A percentile compares a stretch with the other conserved stretches of the same genome.
Evolutionary conservation across 352 stramenopile species (phyloP).

Genomic region (Globisporangium nodosum): DNA sequence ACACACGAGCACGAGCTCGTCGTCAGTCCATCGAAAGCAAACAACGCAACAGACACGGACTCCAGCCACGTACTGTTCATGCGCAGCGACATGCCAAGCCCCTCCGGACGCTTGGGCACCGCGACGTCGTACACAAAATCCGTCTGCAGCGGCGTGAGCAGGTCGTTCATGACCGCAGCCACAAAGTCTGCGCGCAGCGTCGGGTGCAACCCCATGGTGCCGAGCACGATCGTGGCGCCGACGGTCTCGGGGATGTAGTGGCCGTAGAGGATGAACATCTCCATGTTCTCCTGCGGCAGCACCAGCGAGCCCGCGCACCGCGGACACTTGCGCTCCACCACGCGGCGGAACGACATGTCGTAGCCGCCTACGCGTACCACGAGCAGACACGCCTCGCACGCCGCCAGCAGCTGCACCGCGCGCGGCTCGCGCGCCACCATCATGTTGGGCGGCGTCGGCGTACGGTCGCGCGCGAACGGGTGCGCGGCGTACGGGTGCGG

Average conservation of each 20-base stretch:
- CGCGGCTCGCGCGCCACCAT: constrained; percentile 20
- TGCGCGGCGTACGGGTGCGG: constrained; percentile 9
- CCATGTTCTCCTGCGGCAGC: constrained; percentile 76
- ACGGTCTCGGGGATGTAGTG: constrained; percentile 73
- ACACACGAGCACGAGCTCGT: not conserved
- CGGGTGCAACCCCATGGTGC: constrained; percentile 64
- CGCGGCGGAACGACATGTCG: constrained; percentile 79
- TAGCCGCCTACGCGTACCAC: constrained; percentile 58
- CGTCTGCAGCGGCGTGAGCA: constrained; percentile 73
- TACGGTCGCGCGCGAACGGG: constrained; percentile 13
- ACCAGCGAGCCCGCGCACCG: constrained; percentile 52
- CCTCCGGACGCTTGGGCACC: constrained; percentile 70
- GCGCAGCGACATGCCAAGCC: constrained; percentile 81
- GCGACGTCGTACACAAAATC: constrained; percentile 81
- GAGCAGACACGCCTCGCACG: constrained; percentile 70
- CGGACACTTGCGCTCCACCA: constrained; percentile 75
- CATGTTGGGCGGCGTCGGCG: constrained; percentile 11
- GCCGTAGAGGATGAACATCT: constrained; percentile 86
- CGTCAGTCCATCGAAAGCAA: not conserved
- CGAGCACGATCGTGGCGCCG: constrained; percentile 55
- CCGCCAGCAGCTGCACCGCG: constrained; percentile 57
- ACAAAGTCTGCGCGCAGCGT: constrained; percentile 78
- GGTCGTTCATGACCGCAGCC: constrained; percentile 77
- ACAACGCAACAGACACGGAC: not conserved
- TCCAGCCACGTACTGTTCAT: constrained; percentile 60